These are phyloP conservation scores for Kazachstania psychrophila DNA, from an alignment of 805 yeast genomes.

Conservation along the genomic window DNA sequence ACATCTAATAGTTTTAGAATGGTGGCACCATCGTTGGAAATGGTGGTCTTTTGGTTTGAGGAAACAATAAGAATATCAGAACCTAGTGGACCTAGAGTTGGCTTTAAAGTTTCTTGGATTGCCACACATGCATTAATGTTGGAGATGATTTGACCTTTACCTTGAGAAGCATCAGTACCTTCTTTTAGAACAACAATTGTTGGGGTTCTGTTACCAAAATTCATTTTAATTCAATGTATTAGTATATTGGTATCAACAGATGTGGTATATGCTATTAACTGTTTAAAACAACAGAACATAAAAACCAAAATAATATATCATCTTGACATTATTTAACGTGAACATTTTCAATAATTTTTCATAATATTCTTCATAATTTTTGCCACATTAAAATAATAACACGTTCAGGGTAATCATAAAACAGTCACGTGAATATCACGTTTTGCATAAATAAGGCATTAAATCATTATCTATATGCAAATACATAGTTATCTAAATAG, in stretches of 20 bases:
- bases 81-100: constrained; percentile 96
- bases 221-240: constrained; percentile 46
- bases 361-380: neutral
- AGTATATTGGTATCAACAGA: neutral
- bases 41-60: constrained; percentile 77
- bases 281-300: neutral
- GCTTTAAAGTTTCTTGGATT: constrained; percentile 87
- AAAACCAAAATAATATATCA: no score
- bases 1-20: constrained; percentile 85
- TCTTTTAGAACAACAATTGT: constrained; percentile 97
- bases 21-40: constrained; percentile 98
- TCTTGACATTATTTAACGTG: no score
- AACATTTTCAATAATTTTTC: no score
- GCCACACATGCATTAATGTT: constrained; percentile 97
- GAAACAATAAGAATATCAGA: constrained; percentile 88
- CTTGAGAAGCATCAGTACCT: constrained; percentile 96
- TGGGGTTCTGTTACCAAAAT: constrained; percentile 88
- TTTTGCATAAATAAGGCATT: no score
- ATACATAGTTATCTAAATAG: no score
- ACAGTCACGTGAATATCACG: neutral
- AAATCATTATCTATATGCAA: no score
- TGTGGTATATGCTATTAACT: neutral
- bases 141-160: constrained; percentile 88
- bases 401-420: no score
- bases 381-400: neutral